Percentiles rank a stretch among this genome's conserved stretches.
phyloP scores from a whole-genome alignment of 495 filamentous ascomycete species.

The Penicillium angulare region DNA sequence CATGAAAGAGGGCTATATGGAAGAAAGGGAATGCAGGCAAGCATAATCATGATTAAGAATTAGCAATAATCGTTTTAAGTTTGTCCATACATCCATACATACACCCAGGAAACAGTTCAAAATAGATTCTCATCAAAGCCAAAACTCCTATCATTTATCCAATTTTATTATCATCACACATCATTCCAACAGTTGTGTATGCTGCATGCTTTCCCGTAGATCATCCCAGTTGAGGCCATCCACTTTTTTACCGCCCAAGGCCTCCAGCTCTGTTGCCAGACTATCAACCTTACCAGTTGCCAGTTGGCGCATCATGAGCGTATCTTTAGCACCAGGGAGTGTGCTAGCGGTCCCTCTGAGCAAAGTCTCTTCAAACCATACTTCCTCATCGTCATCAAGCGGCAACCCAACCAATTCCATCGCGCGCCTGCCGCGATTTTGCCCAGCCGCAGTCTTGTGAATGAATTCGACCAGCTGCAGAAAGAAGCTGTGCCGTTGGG shows the following conservation, averaged over 20 bases:
- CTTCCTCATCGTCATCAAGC: constrained; percentile 64
- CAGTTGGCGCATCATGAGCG: constrained; percentile 65
- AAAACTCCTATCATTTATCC: constrained; percentile 3
- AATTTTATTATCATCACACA: neutral
- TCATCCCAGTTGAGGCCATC: constrained; percentile 55
- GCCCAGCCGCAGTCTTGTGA: constrained; percentile 44
- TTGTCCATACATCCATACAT: too few relatives aligned
- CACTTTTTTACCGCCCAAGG: constrained; percentile 46
- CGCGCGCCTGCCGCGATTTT: constrained; percentile 51
- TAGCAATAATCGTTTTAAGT: too few relatives aligned
- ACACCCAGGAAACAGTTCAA: neutral
- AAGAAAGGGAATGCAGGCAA: too few relatives aligned
- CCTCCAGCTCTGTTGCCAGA: constrained; percentile 36
- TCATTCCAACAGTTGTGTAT: neutral
- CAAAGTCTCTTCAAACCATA: constrained; percentile 68
- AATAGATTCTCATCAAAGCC: neutral
- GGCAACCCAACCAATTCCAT: constrained; percentile 71
- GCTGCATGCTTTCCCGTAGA: constrained; percentile 38
- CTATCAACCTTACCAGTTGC: constrained; percentile 49
- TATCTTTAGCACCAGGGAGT: constrained; percentile 63
- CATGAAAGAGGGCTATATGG: too few relatives aligned
- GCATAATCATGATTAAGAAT: too few relatives aligned
- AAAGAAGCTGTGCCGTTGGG: constrained; percentile 59
- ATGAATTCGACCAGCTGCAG: constrained; percentile 65
- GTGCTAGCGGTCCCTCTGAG: constrained; percentile 58